Evolutionary conservation across 2,329 filamentous ascomycete genomes (phyloP), one percentile per base, ranked within the genome.

Genomic region (Cladophialophora chaetospira): DNA sequence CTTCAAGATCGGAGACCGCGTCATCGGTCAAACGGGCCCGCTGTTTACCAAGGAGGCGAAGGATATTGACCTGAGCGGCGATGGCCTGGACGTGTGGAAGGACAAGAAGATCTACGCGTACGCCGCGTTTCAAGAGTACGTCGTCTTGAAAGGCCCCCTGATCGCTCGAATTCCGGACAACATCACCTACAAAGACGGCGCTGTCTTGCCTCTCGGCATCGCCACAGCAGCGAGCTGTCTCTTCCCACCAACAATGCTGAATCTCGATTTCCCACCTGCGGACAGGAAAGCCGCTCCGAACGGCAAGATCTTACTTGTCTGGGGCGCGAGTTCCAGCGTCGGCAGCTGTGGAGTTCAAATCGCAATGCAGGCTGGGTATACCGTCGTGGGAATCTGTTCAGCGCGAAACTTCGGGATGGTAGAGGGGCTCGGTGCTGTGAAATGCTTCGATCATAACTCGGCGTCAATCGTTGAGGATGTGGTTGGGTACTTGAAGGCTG

Each of bases 1-100:
- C 5, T 73, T 78, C 62, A 69, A 73, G 53, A 70, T 73, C 15
- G 77, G 77, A 2, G 72, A 78, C 57, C 72, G 77, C 26, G 76
- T 80, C 3, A 66, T 75, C 26, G 77, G 64, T 3, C 52, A 57
- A 5, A 59, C 64, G n/a, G n/a, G 21, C 17, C 48, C 48, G 4
- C 25, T 29, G 3, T 8, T 25, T 5, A 9, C 26, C 21, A 51
- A 51, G 28, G 35, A 51, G 3, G 26, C n/a, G 23, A 51, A 25
- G 23, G 48, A 51, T 25, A 17, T 21, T 21, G 48, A 43, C 17
- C 23, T 42, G 15, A 19, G 5, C 31, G 23, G 2, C 23, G 23
- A 28, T 15, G 44, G 21, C 26, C 44, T 46, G 23, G 23, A 28
- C 25, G 23, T 36, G 15, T 51, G 48, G 48, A 33, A 58, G 0